phyloP scores from a whole-genome alignment of 176 grass and related monocot species.

The Bonia amplexicaulis region DNA sequence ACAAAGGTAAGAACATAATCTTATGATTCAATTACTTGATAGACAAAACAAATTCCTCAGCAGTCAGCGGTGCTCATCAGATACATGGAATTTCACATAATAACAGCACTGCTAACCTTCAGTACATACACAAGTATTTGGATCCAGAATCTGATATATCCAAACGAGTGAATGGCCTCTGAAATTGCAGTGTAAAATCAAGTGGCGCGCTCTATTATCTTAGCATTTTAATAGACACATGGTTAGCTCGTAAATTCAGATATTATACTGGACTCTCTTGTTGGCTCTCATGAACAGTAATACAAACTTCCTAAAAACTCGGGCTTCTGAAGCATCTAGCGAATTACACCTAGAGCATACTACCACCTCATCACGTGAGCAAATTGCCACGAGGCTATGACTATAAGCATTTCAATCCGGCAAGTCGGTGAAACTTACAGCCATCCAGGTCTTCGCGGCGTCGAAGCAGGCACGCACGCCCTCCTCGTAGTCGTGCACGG shows the following conservation, averaged over 20 bases:
- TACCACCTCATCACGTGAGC: background rate
- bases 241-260: background rate
- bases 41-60: background rate
- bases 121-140: background rate
- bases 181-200: background rate
- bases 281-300: background rate
- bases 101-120: background rate
- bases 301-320: background rate
- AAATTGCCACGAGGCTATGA: background rate
- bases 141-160: background rate
- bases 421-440: conserved; percentile 20
- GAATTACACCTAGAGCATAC: background rate
- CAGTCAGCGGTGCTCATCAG: background rate
- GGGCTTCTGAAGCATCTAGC: background rate
- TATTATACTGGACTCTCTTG: background rate
- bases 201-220: background rate
- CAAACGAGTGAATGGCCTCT: background rate
- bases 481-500: conserved; percentile 69
- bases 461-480: conserved; percentile 74
- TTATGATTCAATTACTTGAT: background rate
- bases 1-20: background rate
- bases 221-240: background rate
- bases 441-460: conserved; percentile 89
- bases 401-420: background rate
- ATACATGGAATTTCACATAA: background rate